Base-by-base conservation (phyloP, 139 green algal genomes). In the Astrephomene gubernaculifera region DNA sequence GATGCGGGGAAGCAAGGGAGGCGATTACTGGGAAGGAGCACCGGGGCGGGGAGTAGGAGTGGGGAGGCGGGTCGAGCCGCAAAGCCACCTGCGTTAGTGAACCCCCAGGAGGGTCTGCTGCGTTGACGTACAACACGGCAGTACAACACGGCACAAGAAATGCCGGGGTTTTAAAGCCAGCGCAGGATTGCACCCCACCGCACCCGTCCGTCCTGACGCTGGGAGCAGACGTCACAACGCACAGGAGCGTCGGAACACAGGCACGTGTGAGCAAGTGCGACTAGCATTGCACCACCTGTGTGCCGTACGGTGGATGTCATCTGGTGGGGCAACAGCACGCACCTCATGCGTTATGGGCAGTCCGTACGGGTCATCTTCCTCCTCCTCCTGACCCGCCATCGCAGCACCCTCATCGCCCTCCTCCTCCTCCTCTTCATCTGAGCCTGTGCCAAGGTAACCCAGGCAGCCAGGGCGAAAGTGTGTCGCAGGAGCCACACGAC, bases 271-370 rank as follows among this genome's bases (percentile, higher is more conserved):
- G 49, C 14, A 12, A 17, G 12, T 57, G 49, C 49, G 14, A 57
- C 49, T 12, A 17, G 49, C 49, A 25, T 57, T 17, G 49, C 49
- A 25, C 33, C 10, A 17, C 3, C 31, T 44, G 44, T 9, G 43
- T 52, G 52, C 29, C 65, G 49, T 71, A 29, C 36, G 54, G 36
- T n/a, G n/a, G n/a, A n/a, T n/a, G n/a, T n/a, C n/a, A n/a, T n/a
- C 17, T 57, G 49, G 49, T 57, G 49, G 12, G 14, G 49, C 49
- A 57, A 57, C 49, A 25, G 49, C 12, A 7, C 79, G 29, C 21
- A 94, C 92, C 88, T 98, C 94, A 29, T 96, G 89, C 0, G 87
- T 90, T 44, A 95, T 88, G 5, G 95, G 95, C 35, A 97, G 84
- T 25, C 72, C 61, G 71, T 95, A 96, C 0, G 87, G 89, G 67